Evolutionary conservation across 1,284 basidiomycete species (phyloP).

Genomic region (Microbotryum violaceum): DNA sequence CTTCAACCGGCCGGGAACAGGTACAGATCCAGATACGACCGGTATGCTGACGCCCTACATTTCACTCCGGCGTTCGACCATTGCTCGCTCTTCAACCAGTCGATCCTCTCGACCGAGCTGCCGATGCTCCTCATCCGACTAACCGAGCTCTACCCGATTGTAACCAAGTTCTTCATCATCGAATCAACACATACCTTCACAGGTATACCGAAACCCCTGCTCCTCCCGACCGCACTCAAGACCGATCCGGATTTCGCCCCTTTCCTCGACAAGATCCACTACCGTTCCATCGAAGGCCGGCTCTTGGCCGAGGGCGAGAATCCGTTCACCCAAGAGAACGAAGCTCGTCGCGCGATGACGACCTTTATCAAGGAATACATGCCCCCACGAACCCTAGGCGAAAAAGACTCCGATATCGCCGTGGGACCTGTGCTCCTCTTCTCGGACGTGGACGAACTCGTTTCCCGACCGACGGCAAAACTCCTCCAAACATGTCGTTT

Average conservation of each 20-base stretch:
- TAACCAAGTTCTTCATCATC: slow-evolving; percentile 59
- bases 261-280: slow-evolving; percentile 53
- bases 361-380: slow-evolving; percentile 13
- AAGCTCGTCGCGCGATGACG: slow-evolving; percentile 39
- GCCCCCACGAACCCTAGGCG: slow-evolving; percentile 47
- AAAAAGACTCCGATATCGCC: slow-evolving; percentile 41
- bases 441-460: slow-evolving; percentile 64
- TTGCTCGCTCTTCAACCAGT: slow-evolving; percentile 21
- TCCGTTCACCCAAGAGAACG: slow-evolving; percentile 44
- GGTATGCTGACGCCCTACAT: neutral
- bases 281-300: slow-evolving; percentile 36
- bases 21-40: too few species aligned
- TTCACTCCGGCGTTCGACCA: neutral
- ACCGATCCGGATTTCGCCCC: slow-evolving; percentile 42
- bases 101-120: slow-evolving; percentile 50
- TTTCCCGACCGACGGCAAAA: slow-evolving; percentile 51
- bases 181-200: slow-evolving; percentile 60
- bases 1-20: neutral
- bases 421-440: slow-evolving; percentile 51
- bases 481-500: slow-evolving; percentile 57
- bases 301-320: slow-evolving; percentile 34
- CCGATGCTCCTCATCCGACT: slow-evolving; percentile 62
- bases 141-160: slow-evolving; percentile 55
- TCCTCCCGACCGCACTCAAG: slow-evolving; percentile 42
- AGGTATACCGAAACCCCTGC: slow-evolving; percentile 52